These are phyloP conservation scores for Kitagawia praeruptora DNA, from an alignment of 129 eudicot species.

Conservation along the genomic window DNA sequence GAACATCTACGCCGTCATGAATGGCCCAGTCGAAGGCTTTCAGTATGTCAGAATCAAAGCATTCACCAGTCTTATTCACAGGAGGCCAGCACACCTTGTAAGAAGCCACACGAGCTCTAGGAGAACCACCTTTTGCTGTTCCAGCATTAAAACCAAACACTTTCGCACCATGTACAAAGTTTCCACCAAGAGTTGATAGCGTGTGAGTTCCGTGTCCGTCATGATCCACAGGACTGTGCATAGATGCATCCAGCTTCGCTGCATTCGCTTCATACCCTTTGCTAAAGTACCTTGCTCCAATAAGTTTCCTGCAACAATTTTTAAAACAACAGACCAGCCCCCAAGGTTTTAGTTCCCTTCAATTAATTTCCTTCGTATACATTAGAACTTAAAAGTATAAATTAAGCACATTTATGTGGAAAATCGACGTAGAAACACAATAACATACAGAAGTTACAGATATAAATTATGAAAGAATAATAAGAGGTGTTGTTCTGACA, in stretches of 20 bases:
- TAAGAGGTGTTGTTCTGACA: not conserved
- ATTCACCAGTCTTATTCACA: not conserved
- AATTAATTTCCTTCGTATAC: not conserved
- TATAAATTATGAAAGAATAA: not conserved
- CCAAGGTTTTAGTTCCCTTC: not conserved
- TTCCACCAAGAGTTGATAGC: conserved; percentile 4
- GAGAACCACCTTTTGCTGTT: conserved; percentile 11
- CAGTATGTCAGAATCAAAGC: conserved; percentile 26
- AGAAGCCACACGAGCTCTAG: conserved; percentile 11
- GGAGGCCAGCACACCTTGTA: conserved; percentile 14
- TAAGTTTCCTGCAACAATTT: conserved; percentile 54
- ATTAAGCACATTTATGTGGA: not conserved
- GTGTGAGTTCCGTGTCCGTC: conserved; percentile 9
- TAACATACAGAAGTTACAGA: not conserved
- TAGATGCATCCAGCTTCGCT: conserved; percentile 3
- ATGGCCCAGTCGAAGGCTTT: conserved; percentile 68
- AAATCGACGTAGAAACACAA: not conserved
- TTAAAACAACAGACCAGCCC: not conserved
- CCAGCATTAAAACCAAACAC: not conserved
- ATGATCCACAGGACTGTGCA: conserved; percentile 42
- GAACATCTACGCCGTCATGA: conserved; percentile 71
- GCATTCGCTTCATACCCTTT: conserved; percentile 32
- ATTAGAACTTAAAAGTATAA: not conserved
- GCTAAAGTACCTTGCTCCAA: conserved; percentile 83
- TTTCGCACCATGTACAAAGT: not conserved